These are phyloP conservation scores for Adansonia digitata DNA, from an alignment of 345 rosid species.

Conservation along the genomic window DNA sequence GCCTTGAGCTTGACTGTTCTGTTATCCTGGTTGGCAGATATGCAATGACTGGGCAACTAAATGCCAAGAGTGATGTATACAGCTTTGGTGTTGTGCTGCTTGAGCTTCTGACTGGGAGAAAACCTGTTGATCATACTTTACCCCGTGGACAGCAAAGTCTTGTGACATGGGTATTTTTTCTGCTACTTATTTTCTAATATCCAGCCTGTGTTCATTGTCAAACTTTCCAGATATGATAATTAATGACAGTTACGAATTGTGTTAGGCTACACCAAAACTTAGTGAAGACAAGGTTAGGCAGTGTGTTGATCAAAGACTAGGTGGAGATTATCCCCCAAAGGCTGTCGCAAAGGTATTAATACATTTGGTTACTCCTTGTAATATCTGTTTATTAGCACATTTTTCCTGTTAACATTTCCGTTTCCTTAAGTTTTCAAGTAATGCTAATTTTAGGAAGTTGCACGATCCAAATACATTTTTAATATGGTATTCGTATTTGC, in stretches of 20 bases:
- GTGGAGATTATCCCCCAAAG: constrained; percentile 87
- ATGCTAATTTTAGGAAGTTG: not conserved
- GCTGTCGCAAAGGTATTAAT: constrained; percentile 87
- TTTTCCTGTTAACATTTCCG: not conserved
- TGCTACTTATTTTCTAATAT: not conserved
- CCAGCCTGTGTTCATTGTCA: not conserved
- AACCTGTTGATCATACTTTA: constrained; percentile 92
- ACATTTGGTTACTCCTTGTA: not conserved
- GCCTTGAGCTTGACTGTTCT: not conserved
- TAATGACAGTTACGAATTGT: constrained; percentile 2
- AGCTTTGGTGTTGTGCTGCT: constrained; percentile 91
- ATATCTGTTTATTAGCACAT: not conserved
- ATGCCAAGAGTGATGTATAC: constrained; percentile 91
- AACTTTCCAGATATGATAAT: not conserved
- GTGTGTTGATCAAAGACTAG: constrained; percentile 89
- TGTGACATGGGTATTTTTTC: constrained; percentile 71
- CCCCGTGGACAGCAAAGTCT: constrained; percentile 96
- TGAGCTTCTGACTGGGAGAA: constrained; percentile 93
- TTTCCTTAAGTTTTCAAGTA: not conserved
- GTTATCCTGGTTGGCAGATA: constrained; percentile 42
- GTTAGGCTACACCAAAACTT: constrained; percentile 90
- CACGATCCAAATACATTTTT: not conserved
- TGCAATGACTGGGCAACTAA: constrained; percentile 95
- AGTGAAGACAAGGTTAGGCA: constrained; percentile 96
- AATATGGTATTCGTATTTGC: not conserved